A percentile compares a stretch with the other conserved stretches of the same genome.
Evolutionary conservation across 441 rosid genomes (phyloP).

Genomic region (Rhodomyrtus psidioides): DNA sequence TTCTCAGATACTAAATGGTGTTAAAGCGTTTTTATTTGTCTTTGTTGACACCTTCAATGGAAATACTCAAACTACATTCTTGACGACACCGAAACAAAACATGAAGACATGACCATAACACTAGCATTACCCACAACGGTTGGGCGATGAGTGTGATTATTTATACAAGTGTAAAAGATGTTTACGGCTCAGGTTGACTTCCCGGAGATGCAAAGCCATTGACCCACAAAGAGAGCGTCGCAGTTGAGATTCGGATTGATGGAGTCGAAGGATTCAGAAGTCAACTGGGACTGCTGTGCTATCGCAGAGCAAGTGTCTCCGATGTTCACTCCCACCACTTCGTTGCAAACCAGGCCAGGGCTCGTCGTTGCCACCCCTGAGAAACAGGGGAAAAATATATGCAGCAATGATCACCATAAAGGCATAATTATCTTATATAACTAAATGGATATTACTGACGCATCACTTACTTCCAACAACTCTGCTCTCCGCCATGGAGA

Average conservation of each 20-base stretch:
- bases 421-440: background rate
- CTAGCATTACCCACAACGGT: no score
- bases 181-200: no score
- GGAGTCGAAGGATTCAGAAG: background rate
- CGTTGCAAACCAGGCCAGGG: background rate
- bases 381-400: background rate
- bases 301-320: background rate
- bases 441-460: background rate
- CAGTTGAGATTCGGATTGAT: background rate
- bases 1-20: background rate
- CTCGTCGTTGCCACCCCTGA: background rate
- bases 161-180: no score
- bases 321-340: background rate
- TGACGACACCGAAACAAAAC: no score
- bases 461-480: no score
- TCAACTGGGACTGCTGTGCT: background rate
- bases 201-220: no score
- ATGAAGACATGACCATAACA: no score
- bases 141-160: no score
- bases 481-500: no score
- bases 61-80: background rate
- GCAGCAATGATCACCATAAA: background rate
- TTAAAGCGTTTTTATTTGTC: no score
- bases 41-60: background rate
- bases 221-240: background rate